phyloP scores from a whole-genome alignment of 768 basidiomycete species.

The Xanthoconium stramineum region DNA sequence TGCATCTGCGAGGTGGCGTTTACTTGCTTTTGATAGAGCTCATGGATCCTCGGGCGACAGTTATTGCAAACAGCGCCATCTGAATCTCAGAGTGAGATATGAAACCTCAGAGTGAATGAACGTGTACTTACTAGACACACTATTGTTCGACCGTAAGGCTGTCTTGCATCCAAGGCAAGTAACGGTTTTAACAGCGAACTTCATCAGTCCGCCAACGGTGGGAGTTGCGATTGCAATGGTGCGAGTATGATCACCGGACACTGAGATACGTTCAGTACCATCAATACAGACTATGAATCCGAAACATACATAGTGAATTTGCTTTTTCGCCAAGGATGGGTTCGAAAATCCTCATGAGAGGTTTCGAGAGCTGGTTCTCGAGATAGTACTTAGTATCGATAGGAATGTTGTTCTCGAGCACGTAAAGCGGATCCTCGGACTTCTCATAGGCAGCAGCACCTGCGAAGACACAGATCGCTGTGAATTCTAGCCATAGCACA shows the following conservation, averaged over 20 bases:
- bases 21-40: slow-evolving; percentile 91
- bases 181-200: slow-evolving; percentile 93
- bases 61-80: slow-evolving; percentile 95
- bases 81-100: slow-evolving; percentile 29
- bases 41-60: slow-evolving; percentile 80
- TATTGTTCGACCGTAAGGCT: slow-evolving; percentile 73
- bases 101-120: not conserved
- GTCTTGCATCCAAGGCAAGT: slow-evolving; percentile 97
- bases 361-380: slow-evolving; percentile 96
- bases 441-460: slow-evolving; percentile 98
- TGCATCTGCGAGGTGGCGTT: slow-evolving; percentile 71
- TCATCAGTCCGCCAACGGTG: slow-evolving; percentile 95
- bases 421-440: slow-evolving; percentile 96
- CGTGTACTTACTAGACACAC: slow-evolving; percentile 54
- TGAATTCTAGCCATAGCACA: not conserved
- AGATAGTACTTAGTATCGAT: slow-evolving; percentile 98
- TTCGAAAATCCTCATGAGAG: slow-evolving; percentile 96
- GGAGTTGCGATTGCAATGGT: slow-evolving; percentile 96
- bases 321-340: slow-evolving; percentile 95
- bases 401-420: slow-evolving; percentile 95
- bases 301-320: slow-evolving; percentile 64
- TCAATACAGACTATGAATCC: not conserved
- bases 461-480: slow-evolving; percentile 22
- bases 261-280: slow-evolving; percentile 38
- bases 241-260: slow-evolving; percentile 94